Evolutionary conservation across 306 rosid genomes (phyloP).

Genomic region (Cicer bijugum): DNA sequence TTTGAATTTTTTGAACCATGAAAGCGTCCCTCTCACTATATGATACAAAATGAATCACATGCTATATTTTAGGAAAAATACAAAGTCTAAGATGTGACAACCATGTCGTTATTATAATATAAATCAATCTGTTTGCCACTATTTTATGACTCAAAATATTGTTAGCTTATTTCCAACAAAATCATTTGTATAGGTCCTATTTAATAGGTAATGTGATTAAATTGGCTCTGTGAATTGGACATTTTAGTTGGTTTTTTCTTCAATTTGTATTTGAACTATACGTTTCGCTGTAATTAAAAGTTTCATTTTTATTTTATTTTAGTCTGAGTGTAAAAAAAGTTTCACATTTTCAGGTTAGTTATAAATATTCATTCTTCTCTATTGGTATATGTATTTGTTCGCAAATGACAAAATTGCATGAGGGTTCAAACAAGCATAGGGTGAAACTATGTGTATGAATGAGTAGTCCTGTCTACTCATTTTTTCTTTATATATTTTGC

Average conservation of each 20-base stretch:
- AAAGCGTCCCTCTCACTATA: conserved; percentile 18
- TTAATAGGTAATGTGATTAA: not conserved
- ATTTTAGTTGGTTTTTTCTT: not conserved
- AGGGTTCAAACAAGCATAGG: too few relatives aligned
- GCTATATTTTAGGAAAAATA: conserved; percentile 17
- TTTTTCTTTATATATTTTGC: too few relatives aligned
- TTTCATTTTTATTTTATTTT: too few relatives aligned
- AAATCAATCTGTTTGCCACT: conserved; percentile 5
- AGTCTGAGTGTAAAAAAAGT: too few relatives aligned
- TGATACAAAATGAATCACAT: not conserved
- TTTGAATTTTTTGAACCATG: conserved; percentile 33
- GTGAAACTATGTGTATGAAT: too few relatives aligned
- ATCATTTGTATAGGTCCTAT: not conserved
- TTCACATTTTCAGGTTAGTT: too few relatives aligned
- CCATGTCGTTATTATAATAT: not conserved
- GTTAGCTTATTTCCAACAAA: conserved; percentile 26
- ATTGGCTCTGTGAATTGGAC: conserved; percentile 18
- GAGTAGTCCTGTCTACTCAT: too few relatives aligned
- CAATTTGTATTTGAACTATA: not conserved
- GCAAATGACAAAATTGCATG: too few relatives aligned
- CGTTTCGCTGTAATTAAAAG: too few relatives aligned
- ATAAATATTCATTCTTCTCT: too few relatives aligned
- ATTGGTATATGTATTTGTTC: too few relatives aligned
- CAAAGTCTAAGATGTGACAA: conserved; percentile 8
- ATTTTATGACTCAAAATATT: conserved; percentile 33